Conservation (phyloP, 257 asterid species). For the Capsicum chinense region DNA sequence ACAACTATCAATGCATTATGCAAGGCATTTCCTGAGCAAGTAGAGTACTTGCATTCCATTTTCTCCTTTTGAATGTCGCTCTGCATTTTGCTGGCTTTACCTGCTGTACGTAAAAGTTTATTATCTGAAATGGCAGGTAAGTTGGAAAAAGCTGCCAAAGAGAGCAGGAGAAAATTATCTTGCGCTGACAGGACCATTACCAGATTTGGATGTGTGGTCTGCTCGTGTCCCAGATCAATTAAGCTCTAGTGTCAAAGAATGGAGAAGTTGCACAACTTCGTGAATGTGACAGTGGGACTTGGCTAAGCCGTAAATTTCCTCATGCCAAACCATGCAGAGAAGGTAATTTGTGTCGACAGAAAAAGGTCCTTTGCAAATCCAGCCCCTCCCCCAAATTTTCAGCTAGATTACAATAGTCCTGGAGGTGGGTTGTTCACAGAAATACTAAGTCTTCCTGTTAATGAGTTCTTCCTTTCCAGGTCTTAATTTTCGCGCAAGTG, state of each 20-base stretch:
- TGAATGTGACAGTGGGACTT: slow-evolving; percentile 16
- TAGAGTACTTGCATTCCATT: slow-evolving; percentile 33
- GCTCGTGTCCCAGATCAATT: slow-evolving; percentile 58
- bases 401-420: background rate
- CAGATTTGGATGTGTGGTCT: slow-evolving; percentile 63
- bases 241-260: slow-evolving; percentile 48
- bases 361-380: background rate
- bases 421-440: background rate
- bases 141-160: slow-evolving; percentile 47
- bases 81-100: background rate
- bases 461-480: background rate
- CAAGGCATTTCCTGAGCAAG: slow-evolving; percentile 77
- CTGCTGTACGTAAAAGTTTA: background rate
- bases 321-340: background rate
- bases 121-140: slow-evolving; percentile 30
- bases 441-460: background rate
- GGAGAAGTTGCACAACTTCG: slow-evolving; percentile 51
- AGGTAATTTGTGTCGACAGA: background rate
- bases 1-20: slow-evolving; percentile 66
- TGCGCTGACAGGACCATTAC: slow-evolving; percentile 72
- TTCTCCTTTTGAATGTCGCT: background rate
- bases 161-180: slow-evolving; percentile 64
- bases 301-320: slow-evolving; percentile 10
- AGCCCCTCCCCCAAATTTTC: background rate
- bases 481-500: background rate